Base-by-base conservation (phyloP, 257 asterid species). In the Solanum pimpinellifolium region DNA sequence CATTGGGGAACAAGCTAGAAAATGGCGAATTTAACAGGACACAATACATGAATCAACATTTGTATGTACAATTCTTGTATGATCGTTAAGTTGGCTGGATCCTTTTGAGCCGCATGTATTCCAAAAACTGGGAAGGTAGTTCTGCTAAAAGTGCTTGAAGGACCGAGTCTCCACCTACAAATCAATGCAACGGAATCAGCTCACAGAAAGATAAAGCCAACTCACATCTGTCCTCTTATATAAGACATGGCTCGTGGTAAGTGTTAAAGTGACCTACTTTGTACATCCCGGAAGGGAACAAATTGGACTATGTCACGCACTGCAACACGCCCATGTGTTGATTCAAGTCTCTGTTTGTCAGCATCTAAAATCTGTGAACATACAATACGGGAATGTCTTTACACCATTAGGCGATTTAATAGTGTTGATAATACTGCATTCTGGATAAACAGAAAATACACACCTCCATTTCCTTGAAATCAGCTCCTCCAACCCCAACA, bases 401-500 rank as follows among this genome's bases (percentile, higher is more conserved):
- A 75, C 52, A 47, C 68, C 42, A 47, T 29, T 29, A 80, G 68
- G 10, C 4, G 70, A 81, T 52, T 81, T 49, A 31, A 3, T 81
- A 81, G 18, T 13, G 8, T 66, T 25, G 44, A 80, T 47, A 37
- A 80, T 33, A 25, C 85, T 49, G 44, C 31, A 52, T 11, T 11
- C 11, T 31, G 46, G 68, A 86, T 59, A 78, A 86, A 86, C 84
- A 70, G 65, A 75, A 62, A 78, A 81, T 14, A 88, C 78, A 56
- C 88, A 97, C 99, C 98, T 97, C 99, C 99, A 97, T 96, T 91
- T 97, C 99, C 89, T 95, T 95, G 86, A 92, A 97, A 90, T 97
- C 99, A 14, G 99, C 99, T 88, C 99, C 99, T 88, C 99, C 99
- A 60, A 97, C 99, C 83, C 99, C 99, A 76, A 97, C 96, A 75